Evolutionary conservation across 2,329 filamentous ascomycete species (phyloP), one percentile per base, ranked within the genome.

Genomic region (Ophiostoma piceae): DNA sequence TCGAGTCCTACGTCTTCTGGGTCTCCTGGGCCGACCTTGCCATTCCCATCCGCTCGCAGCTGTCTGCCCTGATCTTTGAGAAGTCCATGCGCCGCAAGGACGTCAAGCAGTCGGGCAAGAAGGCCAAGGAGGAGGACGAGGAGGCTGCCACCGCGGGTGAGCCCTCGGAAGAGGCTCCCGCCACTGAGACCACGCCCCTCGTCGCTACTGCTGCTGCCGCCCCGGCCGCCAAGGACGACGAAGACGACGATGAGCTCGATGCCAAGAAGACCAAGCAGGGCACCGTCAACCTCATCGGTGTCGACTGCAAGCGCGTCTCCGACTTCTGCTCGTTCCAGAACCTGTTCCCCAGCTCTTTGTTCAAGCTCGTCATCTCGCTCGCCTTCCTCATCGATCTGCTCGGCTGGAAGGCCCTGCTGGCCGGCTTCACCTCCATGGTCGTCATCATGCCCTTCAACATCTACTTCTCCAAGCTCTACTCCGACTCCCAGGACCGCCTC

Each of bases 71-170:
- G 8, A 85, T 94, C 19, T 94, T 94, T 74, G 85, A 89, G 71
- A 95, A 95, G 77, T 86, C 90, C 0, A 87, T 93, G 82, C 84
- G 89, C 62, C 85, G 89, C 67, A 94, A 94, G 76, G 91, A 94
- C 77, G 86, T 91, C 57, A 92, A 92, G 76, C 84, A 86, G 12
- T 82, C 85, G 4, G 82, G 81, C 47, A 87, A 85, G 75, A 74
- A 78, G 11, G 76, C 81, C 67, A 79, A 80, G 43, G 75, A 79
- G 5, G 35, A 72, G 75, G 22, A 76, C 35, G 75, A 76, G 9
- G 35, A 72, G 75, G 73, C 74, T 7, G 74, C 76, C 2, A 75
- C 78, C 11, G 62, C 65, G 5, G 68, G 66, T 12, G 37, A 39
- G 8, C 32, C 67, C 64, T 47, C 43, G 16, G 43, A 47, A 47